Base-by-base conservation (phyloP, 2,329 filamentous ascomycete species). In the Cytospora mali region DNA sequence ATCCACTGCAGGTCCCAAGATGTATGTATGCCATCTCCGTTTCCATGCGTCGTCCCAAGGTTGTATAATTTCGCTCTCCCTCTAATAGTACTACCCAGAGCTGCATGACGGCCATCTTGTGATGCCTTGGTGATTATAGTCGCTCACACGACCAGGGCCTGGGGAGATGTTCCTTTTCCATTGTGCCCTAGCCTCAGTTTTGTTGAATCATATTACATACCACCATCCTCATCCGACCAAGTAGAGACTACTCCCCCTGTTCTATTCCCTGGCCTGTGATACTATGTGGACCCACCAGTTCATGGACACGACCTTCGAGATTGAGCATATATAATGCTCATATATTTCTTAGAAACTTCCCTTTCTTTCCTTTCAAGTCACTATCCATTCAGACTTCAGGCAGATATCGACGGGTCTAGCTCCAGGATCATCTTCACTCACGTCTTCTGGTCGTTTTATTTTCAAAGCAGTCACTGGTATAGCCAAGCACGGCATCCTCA, bases 41-140 rank as follows among this genome's bases (percentile, higher is more conserved):
- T n/a, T 46, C 42, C 6, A 46, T 46, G 39, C 18, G n/a, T 21
- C 11, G n/a, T 42, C 21, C 6, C n/a, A 13, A 46, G 42, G 42
- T 29, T 49, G 54, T 60, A 60, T 61, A 64, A 63, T 63, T 33
- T 61, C 61, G 25, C 51, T 29, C 54, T 60, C 29, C 50, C 35
- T 31, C 33, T 28, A 35, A 55, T 50, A 56, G 60, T 56, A 57
- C 56, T 53, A 62, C 56, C 61, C 53, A 29, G 39, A 55, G 51
- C 61, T 65, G 64, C 64, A 63, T 61, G 56, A 58, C 48, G 61
- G 39, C 50, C 25, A 35, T 55, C 63, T 55, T 61, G 64, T 65
- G 64, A 63, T 61, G 48, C 39, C 61, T 18, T 10, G 49, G 53
- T 54, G n/a, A 6, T 28, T 48, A 52, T 46, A 55, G 48, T 25